Percentiles rank a stretch among this genome's conserved stretches.
Conservation (phyloP, 129 eudicot genomes). For the Lonicera japonica region DNA sequence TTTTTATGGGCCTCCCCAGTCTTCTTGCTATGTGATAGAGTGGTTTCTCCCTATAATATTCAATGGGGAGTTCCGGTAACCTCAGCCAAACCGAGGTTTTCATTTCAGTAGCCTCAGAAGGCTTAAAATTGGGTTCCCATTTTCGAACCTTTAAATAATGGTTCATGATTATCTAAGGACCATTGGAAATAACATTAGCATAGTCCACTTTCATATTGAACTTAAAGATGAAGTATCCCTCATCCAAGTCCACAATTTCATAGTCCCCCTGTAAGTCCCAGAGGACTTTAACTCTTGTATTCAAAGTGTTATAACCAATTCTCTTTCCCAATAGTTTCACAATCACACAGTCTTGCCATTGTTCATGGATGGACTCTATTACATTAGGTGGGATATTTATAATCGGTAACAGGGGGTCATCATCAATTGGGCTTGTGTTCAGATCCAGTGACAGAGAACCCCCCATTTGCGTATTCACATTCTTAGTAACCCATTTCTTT, state of each 20-base stretch:
- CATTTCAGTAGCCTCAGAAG: background rate
- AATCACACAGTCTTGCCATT: background rate
- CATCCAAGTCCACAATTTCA: background rate
- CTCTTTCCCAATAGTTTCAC: background rate
- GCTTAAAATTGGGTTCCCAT: background rate
- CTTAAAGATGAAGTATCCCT: background rate
- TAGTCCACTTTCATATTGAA: background rate
- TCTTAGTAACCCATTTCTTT: no score
- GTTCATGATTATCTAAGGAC: background rate
- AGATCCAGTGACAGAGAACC: no score
- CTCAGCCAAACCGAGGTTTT: background rate
- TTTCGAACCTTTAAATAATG: background rate
- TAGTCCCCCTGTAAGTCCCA: background rate
- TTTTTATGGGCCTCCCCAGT: background rate
- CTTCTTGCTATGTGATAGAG: background rate
- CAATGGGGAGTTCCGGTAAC: background rate
- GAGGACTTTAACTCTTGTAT: background rate
- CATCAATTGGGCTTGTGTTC: no score
- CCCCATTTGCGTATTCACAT: no score
- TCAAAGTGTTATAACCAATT: background rate
- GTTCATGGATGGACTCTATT: background rate
- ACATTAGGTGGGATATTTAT: background rate
- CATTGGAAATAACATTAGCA: background rate
- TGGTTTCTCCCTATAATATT: background rate
- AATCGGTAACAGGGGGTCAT: no score